Percentiles rank a stretch among this genome's conserved stretches.
Conservation (phyloP, 352 stramenopile species). For the Aphanomyces stellatus region DNA sequence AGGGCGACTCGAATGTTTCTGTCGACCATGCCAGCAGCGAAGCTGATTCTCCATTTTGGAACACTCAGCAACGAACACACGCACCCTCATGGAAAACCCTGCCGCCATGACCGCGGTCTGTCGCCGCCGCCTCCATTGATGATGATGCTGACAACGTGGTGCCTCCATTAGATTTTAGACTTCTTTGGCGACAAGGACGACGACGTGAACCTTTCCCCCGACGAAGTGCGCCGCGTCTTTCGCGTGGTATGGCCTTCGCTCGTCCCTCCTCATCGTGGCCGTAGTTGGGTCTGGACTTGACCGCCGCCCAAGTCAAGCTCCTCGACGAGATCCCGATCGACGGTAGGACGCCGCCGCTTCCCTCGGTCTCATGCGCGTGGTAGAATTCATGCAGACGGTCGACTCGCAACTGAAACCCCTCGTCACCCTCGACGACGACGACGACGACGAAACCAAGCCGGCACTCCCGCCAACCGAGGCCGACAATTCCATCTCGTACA, state of each 20-base stretch:
- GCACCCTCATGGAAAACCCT: background rate
- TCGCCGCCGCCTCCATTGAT: background rate
- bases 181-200: conserved; percentile 2
- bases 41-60: background rate
- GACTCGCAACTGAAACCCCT: background rate
- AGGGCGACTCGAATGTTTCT: background rate
- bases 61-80: background rate
- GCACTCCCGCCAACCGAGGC: background rate
- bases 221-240: conserved; percentile 6
- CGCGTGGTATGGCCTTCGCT: background rate
- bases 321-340: conserved; percentile 11
- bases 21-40: background rate
- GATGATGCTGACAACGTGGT: background rate
- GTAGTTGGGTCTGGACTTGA: conserved; percentile 7
- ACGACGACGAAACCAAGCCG: background rate
- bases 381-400: conserved; percentile 9
- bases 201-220: conserved; percentile 10
- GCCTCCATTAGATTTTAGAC: background rate
- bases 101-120: background rate
- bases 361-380: background rate
- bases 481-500: conserved; percentile 12
- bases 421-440: background rate
- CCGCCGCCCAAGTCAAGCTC: conserved; percentile 5
- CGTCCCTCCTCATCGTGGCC: background rate
- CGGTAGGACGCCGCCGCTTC: background rate